phyloP scores from a whole-genome alignment of 192 early-diverging fungal genomes.

The Dissophora ornata region DNA sequence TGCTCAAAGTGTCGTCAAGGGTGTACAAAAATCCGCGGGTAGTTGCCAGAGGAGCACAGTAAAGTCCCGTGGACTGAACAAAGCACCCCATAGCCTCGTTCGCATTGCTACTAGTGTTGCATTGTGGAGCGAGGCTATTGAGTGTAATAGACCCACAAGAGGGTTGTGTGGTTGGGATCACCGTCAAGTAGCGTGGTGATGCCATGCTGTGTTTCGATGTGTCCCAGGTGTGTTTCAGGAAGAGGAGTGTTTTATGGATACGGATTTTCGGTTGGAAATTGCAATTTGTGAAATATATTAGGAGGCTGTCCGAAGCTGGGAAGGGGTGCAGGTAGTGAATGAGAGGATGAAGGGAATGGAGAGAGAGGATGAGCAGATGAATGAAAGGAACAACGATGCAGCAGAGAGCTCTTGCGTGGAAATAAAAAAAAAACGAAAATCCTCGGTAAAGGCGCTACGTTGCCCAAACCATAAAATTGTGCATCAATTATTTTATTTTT shows the following conservation, averaged over 20 bases:
- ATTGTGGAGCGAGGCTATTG: constrained; percentile 9
- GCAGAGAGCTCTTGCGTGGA: too few relatives aligned
- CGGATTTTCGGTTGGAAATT: too few relatives aligned
- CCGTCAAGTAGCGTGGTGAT: constrained; percentile 8
- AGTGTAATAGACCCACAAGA: constrained; percentile 21
- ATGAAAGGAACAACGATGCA: too few relatives aligned
- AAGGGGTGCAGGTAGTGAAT: not conserved
- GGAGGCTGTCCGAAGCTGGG: too few relatives aligned
- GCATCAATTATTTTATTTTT: too few relatives aligned
- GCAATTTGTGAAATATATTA: too few relatives aligned
- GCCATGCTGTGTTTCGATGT: not conserved
- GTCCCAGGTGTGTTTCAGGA: not conserved
- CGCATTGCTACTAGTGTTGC: not conserved
- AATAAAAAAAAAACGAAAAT: not conserved
- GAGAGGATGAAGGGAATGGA: constrained; percentile 4
- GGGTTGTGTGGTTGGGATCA: constrained; percentile 39
- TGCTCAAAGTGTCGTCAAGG: constrained; percentile 11
- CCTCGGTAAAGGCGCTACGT: constrained; percentile 18
- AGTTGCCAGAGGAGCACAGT: constrained; percentile 30
- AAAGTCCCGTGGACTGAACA: constrained; percentile 30
- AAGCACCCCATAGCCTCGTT: constrained; percentile 23
- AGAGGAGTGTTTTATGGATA: too few relatives aligned
- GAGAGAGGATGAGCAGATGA: not conserved
- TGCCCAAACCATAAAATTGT: too few relatives aligned
- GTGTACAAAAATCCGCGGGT: constrained; percentile 48